These are phyloP conservation scores for Kwoniella sp. DNA, from an alignment of 768 basidiomycete genomes.

Conservation along the genomic window DNA sequence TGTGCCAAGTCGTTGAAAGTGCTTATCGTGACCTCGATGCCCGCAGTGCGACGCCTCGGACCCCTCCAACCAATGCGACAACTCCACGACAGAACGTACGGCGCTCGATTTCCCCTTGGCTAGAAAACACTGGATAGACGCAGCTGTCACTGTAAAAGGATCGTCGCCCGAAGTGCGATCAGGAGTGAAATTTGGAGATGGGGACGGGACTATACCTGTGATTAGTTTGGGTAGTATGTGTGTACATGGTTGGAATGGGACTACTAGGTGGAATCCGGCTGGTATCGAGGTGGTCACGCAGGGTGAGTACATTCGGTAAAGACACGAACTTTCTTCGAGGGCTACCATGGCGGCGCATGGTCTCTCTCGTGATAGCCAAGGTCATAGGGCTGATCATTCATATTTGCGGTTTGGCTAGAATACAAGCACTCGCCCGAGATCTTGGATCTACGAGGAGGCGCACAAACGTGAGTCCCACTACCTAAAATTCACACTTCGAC, in stretches of 20 bases:
- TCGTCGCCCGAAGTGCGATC: constrained; percentile 61
- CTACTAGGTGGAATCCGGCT: constrained; percentile 81
- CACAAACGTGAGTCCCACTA: constrained; percentile 68
- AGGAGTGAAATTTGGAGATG: constrained; percentile 90
- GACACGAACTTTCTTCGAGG: no score
- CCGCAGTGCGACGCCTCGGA: constrained; percentile 58
- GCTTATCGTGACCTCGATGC: background rate
- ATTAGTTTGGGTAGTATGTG: constrained; percentile 79
- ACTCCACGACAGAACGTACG: constrained; percentile 56
- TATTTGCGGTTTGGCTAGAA: constrained; percentile 28
- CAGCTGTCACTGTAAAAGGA: constrained; percentile 70
- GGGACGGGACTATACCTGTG: constrained; percentile 74
- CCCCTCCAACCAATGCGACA: constrained; percentile 58
- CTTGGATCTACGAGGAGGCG: constrained; percentile 79
- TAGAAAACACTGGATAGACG: constrained; percentile 79
- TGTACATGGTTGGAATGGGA: constrained; percentile 87
- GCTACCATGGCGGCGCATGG: no score
- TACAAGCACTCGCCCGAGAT: constrained; percentile 70
- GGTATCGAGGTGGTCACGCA: constrained; percentile 83
- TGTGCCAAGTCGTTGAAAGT: no score
- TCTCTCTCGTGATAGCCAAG: no score
- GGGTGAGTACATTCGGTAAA: constrained; percentile 60
- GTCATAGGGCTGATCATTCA: no score
- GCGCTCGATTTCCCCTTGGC: constrained; percentile 64
- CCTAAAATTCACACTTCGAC: no score